Evolutionary conservation across 495 filamentous ascomycete species (phyloP).

Genomic region (Lophium mytilinum): DNA sequence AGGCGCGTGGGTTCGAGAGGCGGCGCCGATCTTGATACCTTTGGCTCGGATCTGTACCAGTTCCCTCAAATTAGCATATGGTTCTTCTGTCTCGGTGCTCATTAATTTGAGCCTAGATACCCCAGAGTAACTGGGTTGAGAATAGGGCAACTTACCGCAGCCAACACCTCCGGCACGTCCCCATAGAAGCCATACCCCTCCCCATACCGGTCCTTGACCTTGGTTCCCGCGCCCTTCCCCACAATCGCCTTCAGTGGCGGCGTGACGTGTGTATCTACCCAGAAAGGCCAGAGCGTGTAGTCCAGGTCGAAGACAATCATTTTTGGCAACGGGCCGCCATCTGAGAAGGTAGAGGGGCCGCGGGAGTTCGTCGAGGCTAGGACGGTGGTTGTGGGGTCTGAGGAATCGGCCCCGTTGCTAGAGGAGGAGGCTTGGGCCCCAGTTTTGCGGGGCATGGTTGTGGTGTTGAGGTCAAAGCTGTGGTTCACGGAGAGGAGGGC

Average conservation of each 20-base stretch:
- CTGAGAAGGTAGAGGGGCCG: conserved; percentile 52
- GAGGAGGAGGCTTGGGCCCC: background rate
- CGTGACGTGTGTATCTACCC: conserved; percentile 87
- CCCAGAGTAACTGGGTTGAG: background rate
- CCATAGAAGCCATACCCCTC: conserved; percentile 76
- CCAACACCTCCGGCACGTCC: conserved; percentile 65
- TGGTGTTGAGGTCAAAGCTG: background rate
- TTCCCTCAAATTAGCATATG: background rate
- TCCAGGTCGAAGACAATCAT: conserved; percentile 90
- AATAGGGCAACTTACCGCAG: conserved; percentile 40
- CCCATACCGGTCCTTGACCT: conserved; percentile 48
- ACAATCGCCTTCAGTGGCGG: conserved; percentile 58
- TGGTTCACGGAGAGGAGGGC: background rate
- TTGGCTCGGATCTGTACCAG: conserved; percentile 21
- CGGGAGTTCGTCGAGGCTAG: conserved; percentile 4
- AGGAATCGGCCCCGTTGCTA: background rate
- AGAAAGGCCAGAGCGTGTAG: conserved; percentile 97
- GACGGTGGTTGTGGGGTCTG: conserved; percentile 9
- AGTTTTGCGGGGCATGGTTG: conserved; percentile 3
- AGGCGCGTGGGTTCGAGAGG: conserved; percentile 75
- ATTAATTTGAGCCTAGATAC: background rate
- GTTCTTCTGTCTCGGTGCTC: background rate
- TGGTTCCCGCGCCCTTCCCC: conserved; percentile 16
- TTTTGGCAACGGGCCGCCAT: conserved; percentile 74
- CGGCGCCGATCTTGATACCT: conserved; percentile 61